Evolutionary conservation across 2,329 filamentous ascomycete genomes (phyloP).

Genomic region (Fusarium sp.): DNA sequence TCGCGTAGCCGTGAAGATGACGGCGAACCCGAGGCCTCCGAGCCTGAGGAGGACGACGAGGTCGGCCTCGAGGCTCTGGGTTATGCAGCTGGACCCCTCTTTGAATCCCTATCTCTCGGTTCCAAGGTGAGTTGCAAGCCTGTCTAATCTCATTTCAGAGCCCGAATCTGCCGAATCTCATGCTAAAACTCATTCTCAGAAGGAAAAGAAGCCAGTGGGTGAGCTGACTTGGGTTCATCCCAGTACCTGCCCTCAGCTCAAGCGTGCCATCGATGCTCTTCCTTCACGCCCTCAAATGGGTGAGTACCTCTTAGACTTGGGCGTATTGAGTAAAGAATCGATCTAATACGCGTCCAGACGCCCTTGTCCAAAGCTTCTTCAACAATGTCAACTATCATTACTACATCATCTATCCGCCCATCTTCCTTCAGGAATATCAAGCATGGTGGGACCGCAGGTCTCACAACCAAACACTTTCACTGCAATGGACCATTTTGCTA

Average conservation of each 20-base stretch:
- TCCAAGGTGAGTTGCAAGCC: conserved; percentile 40
- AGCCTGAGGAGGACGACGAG: conserved; percentile 47
- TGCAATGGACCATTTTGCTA: conserved; percentile 57
- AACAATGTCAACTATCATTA: conserved; percentile 56
- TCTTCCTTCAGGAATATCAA: conserved; percentile 55
- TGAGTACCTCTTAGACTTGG: conserved; percentile 26
- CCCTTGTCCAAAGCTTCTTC: conserved; percentile 56
- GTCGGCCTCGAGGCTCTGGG: conserved; percentile 54
- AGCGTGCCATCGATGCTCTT: conserved; percentile 51
- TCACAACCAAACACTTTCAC: conserved; percentile 48
- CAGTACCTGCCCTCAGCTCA: conserved; percentile 50
- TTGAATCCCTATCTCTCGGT: conserved; percentile 48
- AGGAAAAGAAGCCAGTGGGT: conserved; percentile 34
- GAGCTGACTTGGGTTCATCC: conserved; percentile 41
- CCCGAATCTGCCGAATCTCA: neutral
- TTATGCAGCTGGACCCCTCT: conserved; percentile 53
- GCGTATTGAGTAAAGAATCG: no score
- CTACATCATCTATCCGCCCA: conserved; percentile 56
- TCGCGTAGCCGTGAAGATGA: conserved; percentile 42
- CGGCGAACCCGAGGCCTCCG: conserved; percentile 32
- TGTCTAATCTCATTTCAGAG: rapidly evolving
- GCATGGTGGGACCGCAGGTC: conserved; percentile 54
- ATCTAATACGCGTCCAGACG: conserved; percentile 46
- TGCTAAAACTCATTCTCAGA: conserved; percentile 8
- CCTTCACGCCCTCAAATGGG: conserved; percentile 55